phyloP scores from a whole-genome alignment of 2,329 filamentous ascomycete species.

The Acephala macrosclerotiorum region DNA sequence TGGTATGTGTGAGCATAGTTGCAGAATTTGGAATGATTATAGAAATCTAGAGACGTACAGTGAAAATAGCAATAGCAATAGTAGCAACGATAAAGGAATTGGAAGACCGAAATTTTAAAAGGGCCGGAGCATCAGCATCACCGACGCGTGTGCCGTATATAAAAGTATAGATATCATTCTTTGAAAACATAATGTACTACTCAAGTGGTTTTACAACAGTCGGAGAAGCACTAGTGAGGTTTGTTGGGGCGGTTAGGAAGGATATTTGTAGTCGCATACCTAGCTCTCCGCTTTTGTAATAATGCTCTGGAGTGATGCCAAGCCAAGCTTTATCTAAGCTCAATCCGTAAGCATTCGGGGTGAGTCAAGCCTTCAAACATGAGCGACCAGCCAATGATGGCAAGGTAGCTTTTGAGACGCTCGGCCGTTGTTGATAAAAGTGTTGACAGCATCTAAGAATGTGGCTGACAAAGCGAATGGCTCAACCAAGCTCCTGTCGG shows the following conservation, averaged over 20 bases:
- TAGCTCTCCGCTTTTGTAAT: not conserved
- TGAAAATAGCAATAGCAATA: slow-evolving; percentile 38
- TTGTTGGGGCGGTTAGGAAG: not conserved
- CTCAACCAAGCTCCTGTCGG: too few species aligned
- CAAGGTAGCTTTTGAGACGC: not conserved
- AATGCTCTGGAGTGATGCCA: not conserved
- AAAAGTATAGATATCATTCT: slow-evolving; percentile 34
- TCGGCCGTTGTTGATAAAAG: not conserved
- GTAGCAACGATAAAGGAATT: slow-evolving; percentile 37
- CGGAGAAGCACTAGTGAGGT: too few species aligned
- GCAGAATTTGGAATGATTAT: not conserved
- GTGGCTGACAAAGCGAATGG: too few species aligned
- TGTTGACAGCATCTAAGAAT: not conserved
- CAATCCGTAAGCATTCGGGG: slow-evolving; percentile 1
- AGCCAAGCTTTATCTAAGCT: not conserved
- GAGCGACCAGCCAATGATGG: not conserved
- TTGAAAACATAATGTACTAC: slow-evolving; percentile 31
- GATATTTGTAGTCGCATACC: slow-evolving; percentile 1
- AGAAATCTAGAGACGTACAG: slow-evolving; percentile 23
- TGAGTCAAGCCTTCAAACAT: not conserved
- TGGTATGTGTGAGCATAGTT: slow-evolving; percentile 2
- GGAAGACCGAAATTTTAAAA: slow-evolving; percentile 39
- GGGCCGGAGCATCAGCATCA: slow-evolving; percentile 34
- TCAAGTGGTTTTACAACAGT: not conserved
- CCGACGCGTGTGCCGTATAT: slow-evolving; percentile 36